These are phyloP conservation scores for Wickerhamomyces queroliae DNA, from an alignment of 805 yeast species.

Conservation along the genomic window DNA sequence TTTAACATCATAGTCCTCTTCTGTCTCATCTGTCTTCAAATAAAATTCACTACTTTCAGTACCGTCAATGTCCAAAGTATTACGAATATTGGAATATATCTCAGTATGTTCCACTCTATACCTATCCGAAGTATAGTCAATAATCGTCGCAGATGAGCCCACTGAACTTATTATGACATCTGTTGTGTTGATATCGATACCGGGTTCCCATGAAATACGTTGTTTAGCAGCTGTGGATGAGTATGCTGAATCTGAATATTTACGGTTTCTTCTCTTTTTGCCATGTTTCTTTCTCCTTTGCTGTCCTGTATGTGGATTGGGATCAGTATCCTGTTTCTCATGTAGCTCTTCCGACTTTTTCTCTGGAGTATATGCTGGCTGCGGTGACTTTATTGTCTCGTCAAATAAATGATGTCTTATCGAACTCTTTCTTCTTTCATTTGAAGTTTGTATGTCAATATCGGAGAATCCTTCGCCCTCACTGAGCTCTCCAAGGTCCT, in stretches of 20 bases:
- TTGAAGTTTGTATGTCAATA: neutral
- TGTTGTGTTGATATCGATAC: conserved; percentile 46
- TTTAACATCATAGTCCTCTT: conserved; percentile 1
- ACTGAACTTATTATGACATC: conserved; percentile 43
- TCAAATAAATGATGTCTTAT: neutral
- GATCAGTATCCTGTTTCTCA: neutral
- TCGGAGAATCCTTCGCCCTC: conserved; percentile 17
- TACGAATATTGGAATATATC: conserved; percentile 20
- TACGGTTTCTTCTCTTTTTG: conserved; percentile 13
- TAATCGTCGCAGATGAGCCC: conserved; percentile 48
- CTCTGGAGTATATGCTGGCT: neutral
- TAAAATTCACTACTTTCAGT: conserved; percentile 4
- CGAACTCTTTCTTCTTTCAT: neutral
- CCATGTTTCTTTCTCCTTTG: conserved; percentile 5
- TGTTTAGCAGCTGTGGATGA: conserved; percentile 30
- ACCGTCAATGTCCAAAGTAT: neutral
- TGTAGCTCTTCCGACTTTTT: neutral
- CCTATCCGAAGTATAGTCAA: conserved; percentile 41
- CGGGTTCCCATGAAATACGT: conserved; percentile 55
- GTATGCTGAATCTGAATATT: conserved; percentile 30
- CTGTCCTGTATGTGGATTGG: neutral
- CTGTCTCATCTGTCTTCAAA: conserved; percentile 1
- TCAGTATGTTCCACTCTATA: conserved; percentile 40
- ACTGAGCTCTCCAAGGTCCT: conserved; percentile 12
- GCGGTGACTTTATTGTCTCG: neutral